Evolutionary conservation across 176 grass and related monocot species (phyloP).

Genomic region (Carex parvula): DNA sequence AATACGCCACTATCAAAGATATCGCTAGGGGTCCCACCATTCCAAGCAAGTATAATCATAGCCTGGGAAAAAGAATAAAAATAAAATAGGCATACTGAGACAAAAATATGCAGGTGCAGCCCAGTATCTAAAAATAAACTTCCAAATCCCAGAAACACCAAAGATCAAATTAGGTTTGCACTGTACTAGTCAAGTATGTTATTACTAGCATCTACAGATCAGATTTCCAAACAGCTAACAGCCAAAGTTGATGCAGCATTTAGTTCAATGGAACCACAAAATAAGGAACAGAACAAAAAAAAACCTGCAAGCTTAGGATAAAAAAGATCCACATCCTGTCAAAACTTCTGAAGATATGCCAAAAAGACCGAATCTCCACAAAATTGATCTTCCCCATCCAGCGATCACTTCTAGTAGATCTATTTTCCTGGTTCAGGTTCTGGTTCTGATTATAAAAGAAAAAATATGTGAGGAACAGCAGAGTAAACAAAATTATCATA

Average conservation of each 20-base stretch:
- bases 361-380: slow-evolving; percentile 97
- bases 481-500: not conserved
- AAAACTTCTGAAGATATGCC: slow-evolving; percentile 98
- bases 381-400: slow-evolving; percentile 99
- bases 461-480: not conserved
- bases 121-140: not conserved
- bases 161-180: not conserved
- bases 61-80: slow-evolving; percentile 44
- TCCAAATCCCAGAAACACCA: slow-evolving; percentile 2
- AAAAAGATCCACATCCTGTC: slow-evolving; percentile 99
- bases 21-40: slow-evolving; percentile 85
- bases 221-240: not conserved
- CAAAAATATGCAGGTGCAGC: not conserved
- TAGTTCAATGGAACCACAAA: not conserved
- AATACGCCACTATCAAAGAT: slow-evolving; percentile 84
- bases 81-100: slow-evolving; percentile 28
- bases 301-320: slow-evolving; percentile 90
- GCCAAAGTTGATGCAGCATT: not conserved
- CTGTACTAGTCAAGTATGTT: not conserved
- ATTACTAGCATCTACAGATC: not conserved
- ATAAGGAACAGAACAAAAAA: slow-evolving; percentile 10
- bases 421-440: slow-evolving; percentile 51
- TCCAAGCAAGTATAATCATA: slow-evolving; percentile 96
- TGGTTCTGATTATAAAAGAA: slow-evolving; percentile 32
- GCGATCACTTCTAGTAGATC: slow-evolving; percentile 35